Percentiles rank a stretch among this genome's conserved stretches.
Conservation (phyloP, 228 moss, liverwort and hornwort genomes). For the Sphagnum magellanicum region DNA sequence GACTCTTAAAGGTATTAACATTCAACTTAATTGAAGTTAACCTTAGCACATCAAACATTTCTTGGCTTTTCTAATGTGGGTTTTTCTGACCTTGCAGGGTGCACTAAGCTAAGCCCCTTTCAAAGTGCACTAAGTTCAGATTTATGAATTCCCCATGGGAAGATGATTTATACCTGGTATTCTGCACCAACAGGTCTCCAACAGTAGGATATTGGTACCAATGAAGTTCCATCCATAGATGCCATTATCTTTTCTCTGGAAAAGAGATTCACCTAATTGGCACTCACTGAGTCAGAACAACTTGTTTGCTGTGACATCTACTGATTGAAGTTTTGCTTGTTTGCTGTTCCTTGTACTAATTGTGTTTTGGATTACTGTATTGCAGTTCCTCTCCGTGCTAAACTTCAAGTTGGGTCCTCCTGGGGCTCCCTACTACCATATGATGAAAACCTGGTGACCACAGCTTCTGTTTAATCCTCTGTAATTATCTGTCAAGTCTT, state of each 20-base stretch:
- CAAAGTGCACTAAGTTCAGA: background rate
- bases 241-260: background rate
- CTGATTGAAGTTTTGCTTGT: background rate
- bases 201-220: background rate
- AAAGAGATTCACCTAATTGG: background rate
- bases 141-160: background rate
- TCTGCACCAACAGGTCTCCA: background rate
- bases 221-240: background rate
- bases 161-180: background rate
- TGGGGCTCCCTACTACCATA: conserved; percentile 77
- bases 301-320: background rate
- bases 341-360: background rate
- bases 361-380: background rate
- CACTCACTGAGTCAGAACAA: background rate
- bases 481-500: background rate
- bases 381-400: conserved; percentile 83
- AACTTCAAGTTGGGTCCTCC: conserved; percentile 57
- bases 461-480: background rate
- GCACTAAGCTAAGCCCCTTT: too few relatives aligned
- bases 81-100: background rate
- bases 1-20: conserved; percentile 52
- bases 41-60: background rate
- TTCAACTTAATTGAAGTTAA: background rate
- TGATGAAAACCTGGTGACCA: conserved; percentile 9
- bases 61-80: background rate